Evolutionary conservation across 2,329 filamentous ascomycete genomes (phyloP), one percentile per base, ranked within the genome.

Genomic region (Calonectria naviculata): DNA sequence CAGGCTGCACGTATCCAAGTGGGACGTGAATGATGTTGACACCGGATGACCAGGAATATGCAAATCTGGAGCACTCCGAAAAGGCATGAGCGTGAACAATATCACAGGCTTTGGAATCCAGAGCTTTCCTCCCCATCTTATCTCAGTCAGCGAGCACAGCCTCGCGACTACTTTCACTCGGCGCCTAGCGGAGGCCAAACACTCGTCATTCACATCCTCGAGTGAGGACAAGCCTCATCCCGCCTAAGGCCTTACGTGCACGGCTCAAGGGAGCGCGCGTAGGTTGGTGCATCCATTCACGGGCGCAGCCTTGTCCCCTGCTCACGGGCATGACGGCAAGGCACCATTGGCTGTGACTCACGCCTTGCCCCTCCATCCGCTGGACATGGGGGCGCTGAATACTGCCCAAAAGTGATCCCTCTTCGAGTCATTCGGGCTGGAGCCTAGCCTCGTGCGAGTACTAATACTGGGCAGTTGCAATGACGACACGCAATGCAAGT

Each of bases 291-390:
- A 73, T 26, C 52, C 60, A 47, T 76, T 72, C 68, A 71, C 68
- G 71, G 56, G 75, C 75, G 74, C 75, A 80, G 79, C 77, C 72
- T 80, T 76, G 69, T 67, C 42, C 52, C 49, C 42, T 73, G 52
- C 38, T 73, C 72, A 71, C 71, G 71, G 71, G 68, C 71, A 73
- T 71, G 65, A 69, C 42, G 62, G 70, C 76, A 70, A 73, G 70
- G 70, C 77, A 74, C 73, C 74, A 74, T 74, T 70, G 58, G 68
- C 15, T 68, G 71, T 78, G 77, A 78, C 70, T 78, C 77, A 78
- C 73, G 68, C 64, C 61, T 71, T 72, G 38, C 56, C 38, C 15
- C 60, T 29, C 19, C 44, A 56, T 56, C 68, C 36, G 73, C 65
- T 64, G 65, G 62, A 36, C 65, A 42, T 54, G 36, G 65, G 38